Base-by-base conservation (phyloP, 495 filamentous ascomycete genomes). In the Trichoderma asperelloides region DNA sequence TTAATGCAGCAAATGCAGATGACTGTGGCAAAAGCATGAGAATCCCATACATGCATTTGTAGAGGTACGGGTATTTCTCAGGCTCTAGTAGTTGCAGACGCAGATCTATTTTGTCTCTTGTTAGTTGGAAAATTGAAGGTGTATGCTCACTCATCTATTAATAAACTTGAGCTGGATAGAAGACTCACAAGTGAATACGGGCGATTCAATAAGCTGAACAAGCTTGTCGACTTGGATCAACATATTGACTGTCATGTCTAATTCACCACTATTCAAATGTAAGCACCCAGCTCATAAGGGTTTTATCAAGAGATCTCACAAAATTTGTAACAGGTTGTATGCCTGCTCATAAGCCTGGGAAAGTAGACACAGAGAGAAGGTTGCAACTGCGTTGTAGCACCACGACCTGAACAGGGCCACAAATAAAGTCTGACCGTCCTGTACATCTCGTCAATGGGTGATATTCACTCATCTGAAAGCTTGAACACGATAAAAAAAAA, bases 201-300 rank as follows among this genome's bases (percentile, higher is more conserved):
- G 95, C 0, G 93, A 97, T 75, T 99, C 96, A 8, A 99, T 85
- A 3, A 99, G 86, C 78, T 99, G 96, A 16, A 99, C 96, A 47
- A 99, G 84, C 75, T 99, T 99, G 77, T 99, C 96, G 73, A 99
- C 96, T 75, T 99, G 96, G 64, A 99, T 98, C 66, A 99, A 86
- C 79, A 97, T 95, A 69, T 95, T 96, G 69, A 99, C 94, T 0
- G 95, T 98, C 91, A 98, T 98, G 78, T 99, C 96, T 30, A 99
- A 85, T 69, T 99, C 96, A 64, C 92, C 96, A 77, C 92, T 96
- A 25, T 65, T 15, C 21, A 45, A 23, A 2, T 7, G 47, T 51
- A 11, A 51, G 47, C 18, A n/a, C 11, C 47, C 21, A 11, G 47
- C 4, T 2, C n/a, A 51, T 7, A 51, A 9, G 9, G 3, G 2